Percentiles rank a stretch among this genome's conserved stretches.
Evolutionary conservation across 148 eudicot species (phyloP).

Genomic region (Vaccinium darrowii): DNA sequence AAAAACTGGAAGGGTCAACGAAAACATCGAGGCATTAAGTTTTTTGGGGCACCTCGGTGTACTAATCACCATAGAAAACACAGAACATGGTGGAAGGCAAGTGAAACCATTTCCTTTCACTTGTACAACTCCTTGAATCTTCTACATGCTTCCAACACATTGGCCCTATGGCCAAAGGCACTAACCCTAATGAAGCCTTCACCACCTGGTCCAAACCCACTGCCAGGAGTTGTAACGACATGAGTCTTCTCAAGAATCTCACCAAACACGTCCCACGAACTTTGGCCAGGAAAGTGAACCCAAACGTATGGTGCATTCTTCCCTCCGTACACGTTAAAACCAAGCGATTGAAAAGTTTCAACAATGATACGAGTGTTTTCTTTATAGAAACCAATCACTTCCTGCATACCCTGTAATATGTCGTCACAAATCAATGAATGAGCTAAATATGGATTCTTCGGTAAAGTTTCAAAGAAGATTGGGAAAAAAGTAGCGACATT

Average conservation of each 20-base stretch:
- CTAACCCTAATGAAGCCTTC: constrained; percentile 71
- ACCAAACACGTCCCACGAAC: constrained; percentile 73
- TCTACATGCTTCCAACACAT: constrained; percentile 83
- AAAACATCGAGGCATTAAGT: no score
- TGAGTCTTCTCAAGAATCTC: constrained; percentile 70
- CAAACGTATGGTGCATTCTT: constrained; percentile 82
- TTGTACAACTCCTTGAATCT: constrained; percentile 88
- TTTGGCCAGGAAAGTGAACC: constrained; percentile 82
- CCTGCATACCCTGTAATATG: constrained; percentile 62
- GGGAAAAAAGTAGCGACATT: no score
- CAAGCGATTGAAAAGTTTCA: constrained; percentile 53
- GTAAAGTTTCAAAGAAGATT: background rate
- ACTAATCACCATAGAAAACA: background rate
- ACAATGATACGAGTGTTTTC: constrained; percentile 59
- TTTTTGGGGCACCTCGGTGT: background rate
- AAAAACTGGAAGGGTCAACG: background rate
- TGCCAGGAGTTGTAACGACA: constrained; percentile 74
- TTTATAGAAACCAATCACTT: constrained; percentile 58
- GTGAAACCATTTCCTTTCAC: constrained; percentile 27
- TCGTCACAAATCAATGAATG: constrained; percentile 67
- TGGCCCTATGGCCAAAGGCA: constrained; percentile 68
- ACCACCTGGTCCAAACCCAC: constrained; percentile 75
- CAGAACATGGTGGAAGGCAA: background rate
- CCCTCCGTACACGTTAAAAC: constrained; percentile 66
- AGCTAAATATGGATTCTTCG: background rate